Evolutionary conservation across 2,329 filamentous ascomycete species (phyloP), one percentile per base, ranked within the genome.

Genomic region (Plenodomus lindquistii): DNA sequence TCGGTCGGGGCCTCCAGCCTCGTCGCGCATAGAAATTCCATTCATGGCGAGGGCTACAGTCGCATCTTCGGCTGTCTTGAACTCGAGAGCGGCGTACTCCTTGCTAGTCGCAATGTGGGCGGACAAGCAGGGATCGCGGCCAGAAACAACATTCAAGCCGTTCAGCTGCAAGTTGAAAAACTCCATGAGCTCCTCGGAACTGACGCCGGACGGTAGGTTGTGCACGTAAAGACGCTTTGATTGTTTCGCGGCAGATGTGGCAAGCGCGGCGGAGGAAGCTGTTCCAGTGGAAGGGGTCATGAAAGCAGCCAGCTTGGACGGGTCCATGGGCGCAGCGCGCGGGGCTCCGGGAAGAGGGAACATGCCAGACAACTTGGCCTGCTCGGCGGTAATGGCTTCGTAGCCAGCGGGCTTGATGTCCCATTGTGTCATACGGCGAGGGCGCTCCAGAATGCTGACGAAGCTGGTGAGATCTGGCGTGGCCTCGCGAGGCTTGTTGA

Each of bases 361-460:
- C 94, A 99, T 97, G 78, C 93, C 85, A 2, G 95, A 99, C 37
- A 99, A 82, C 79, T 99, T 99, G 42, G 94, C 95, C 73, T 99
- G 95, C 74, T 99, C 95, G 18, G 94, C 91, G 2, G 94, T 97
- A 58, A 99, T 93, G 73, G 94, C 96, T 69, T 99, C 95, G 68
- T 99, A 99, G 37, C 94, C 93, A 15, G 91, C 90, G 5, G 94
- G 94, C 77, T 99, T 99, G 73, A 99, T 97, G 72, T 99, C 95
- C 94, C 94, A 99, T 74, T 99, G 95, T 29, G 92, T 97, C 79
- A 99, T 79, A 50, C 94, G 88, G 62, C 95, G 87, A 79, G 92
- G 94, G 64, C 93, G 87, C 67, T 93, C 87, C 55, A 91, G 78
- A 50, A 99, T 81, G 3, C 91, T 84, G n/a, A 88, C 79, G 50